Conservation (phyloP, 2,329 filamentous ascomycete genomes). For the Talaromyces funiculosus region DNA sequence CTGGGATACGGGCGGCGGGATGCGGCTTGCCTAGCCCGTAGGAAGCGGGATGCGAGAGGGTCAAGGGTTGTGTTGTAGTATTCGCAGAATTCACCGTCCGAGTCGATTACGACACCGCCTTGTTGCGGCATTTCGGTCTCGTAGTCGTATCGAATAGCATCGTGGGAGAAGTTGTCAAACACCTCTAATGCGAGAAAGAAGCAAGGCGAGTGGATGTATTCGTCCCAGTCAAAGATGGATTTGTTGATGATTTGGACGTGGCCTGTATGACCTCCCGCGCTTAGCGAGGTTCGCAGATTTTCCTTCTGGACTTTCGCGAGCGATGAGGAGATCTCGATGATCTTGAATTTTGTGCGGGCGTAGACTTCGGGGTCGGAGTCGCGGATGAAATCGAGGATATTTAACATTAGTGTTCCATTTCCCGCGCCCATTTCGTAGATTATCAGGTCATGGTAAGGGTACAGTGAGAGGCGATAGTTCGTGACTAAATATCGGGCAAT, state of each 20-base stretch:
- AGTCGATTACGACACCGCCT: slow-evolving; percentile 80
- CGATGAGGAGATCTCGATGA: slow-evolving; percentile 87
- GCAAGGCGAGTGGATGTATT: slow-evolving; percentile 82
- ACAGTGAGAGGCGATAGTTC: slow-evolving; percentile 91
- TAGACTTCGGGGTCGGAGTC: slow-evolving; percentile 87
- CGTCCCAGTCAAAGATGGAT: slow-evolving; percentile 90
- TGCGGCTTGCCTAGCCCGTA: slow-evolving; percentile 77
- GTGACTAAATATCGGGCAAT: slow-evolving; percentile 92
- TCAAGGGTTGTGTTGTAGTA: slow-evolving; percentile 81
- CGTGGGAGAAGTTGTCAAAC: slow-evolving; percentile 97
- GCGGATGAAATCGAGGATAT: slow-evolving; percentile 94
- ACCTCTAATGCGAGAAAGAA: slow-evolving; percentile 98
- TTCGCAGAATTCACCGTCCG: slow-evolving; percentile 83
- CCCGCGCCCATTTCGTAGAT: slow-evolving; percentile 99
- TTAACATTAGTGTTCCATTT: slow-evolving; percentile 95
- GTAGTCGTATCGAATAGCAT: slow-evolving; percentile 84
- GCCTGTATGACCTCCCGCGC: slow-evolving; percentile 67
- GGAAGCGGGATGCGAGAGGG: slow-evolving; percentile 72
- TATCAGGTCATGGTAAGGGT: slow-evolving; percentile 92
- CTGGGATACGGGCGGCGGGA: slow-evolving; percentile 39
- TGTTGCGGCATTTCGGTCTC: slow-evolving; percentile 77
- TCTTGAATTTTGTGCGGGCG: slow-evolving; percentile 83
- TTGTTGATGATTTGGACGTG: slow-evolving; percentile 93
- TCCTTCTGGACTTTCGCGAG: slow-evolving; percentile 72
- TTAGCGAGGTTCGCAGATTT: slow-evolving; percentile 61